Conservation (phyloP, 148 eudicot species). For the Persicaria maculosa region DNA sequence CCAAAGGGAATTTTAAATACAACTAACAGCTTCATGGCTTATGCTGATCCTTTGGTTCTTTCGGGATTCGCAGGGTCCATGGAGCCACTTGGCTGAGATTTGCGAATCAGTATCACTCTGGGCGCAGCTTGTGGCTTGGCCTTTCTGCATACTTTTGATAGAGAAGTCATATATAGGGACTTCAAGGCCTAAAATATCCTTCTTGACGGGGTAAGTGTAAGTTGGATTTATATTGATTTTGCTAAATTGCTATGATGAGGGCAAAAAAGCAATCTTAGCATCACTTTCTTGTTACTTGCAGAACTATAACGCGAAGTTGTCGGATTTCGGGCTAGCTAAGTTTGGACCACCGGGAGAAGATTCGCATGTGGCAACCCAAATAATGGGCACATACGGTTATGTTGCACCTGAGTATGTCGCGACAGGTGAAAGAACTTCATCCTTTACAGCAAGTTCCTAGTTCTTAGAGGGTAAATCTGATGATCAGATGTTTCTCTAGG, state of each 20-base stretch:
- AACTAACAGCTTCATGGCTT: not conserved
- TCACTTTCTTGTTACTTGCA: not conserved
- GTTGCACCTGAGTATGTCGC: constrained; percentile 6
- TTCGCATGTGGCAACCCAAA: not conserved
- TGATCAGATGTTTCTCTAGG: not conserved
- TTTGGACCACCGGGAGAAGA: constrained; percentile 8
- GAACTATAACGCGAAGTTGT: constrained; percentile 1
- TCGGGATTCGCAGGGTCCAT: not conserved
- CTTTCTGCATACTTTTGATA: constrained; percentile 3
- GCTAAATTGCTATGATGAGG: not conserved
- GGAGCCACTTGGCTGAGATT: not conserved
- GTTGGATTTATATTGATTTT: constrained; percentile 18
- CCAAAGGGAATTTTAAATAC: not conserved
- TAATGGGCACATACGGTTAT: constrained; percentile 5
- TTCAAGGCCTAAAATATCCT: constrained; percentile 13
- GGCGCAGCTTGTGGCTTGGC: constrained; percentile 11
- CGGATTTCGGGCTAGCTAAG: constrained; percentile 7
- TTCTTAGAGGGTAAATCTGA: not conserved
- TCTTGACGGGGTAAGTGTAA: constrained; percentile 11
- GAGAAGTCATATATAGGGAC: constrained; percentile 6
- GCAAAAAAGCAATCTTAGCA: too few relatives aligned
- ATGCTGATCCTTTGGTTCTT: not conserved
- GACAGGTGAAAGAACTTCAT: not conserved
- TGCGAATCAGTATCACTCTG: constrained; percentile 7
- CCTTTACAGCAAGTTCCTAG: not conserved